Evolutionary conservation across 345 rosid genomes (phyloP).

Genomic region (Brassica napus): Da-Ae NC_063439.1:13022501-13023000

Average conservation of each 20-base stretch:
- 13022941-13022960: not conserved
- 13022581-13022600: conserved; percentile 82
- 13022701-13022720: conserved; percentile 29
- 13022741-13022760: conserved; percentile 8
- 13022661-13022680: not conserved
- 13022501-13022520: conserved; percentile 52
- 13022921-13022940: not conserved
- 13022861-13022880: not conserved
- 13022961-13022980: not conserved
- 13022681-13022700: conserved; percentile 17
- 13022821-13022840: conserved; percentile 36
- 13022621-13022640: conserved; percentile 3
- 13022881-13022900: not conserved
- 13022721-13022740: not conserved
- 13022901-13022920: not conserved
- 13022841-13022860: not conserved
- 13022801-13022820: conserved; percentile 23
- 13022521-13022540: conserved; percentile 49
- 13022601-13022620: conserved; percentile 62
- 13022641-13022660: not conserved
- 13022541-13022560: conserved; percentile 50
- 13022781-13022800: conserved; percentile 31
- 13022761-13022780: conserved; percentile 38
- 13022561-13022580: conserved; percentile 86
- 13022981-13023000: too few species aligned